phyloP scores from a whole-genome alignment of 139 green algal species.

The Chlamydomonas incerta region DNA sequence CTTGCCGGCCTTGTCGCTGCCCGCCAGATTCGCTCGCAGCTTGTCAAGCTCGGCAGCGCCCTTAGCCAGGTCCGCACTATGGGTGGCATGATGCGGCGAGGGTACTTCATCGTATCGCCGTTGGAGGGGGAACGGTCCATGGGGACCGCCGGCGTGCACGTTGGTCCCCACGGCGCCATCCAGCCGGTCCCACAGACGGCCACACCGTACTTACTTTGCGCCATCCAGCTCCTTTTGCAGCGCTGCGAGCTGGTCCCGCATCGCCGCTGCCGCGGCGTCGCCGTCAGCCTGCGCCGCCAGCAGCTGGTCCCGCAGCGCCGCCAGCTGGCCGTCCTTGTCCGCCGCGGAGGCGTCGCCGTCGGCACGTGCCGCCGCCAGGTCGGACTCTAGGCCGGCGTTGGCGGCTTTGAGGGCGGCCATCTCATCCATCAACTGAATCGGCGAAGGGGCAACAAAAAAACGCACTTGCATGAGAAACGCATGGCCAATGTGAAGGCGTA shows the following conservation, averaged over 20 bases:
- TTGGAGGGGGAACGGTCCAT: too few relatives aligned
- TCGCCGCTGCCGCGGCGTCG: not conserved
- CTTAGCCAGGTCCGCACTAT: not conserved
- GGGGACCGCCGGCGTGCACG: too few relatives aligned
- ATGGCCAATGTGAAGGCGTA: too few relatives aligned
- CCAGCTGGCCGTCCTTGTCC: not conserved
- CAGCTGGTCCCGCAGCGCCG: not conserved
- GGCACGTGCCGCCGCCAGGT: constrained; percentile 20
- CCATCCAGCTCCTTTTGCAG: constrained; percentile 1
- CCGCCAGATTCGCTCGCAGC: too few relatives aligned
- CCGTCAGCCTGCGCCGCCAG: not conserved
- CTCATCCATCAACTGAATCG: constrained; percentile 14
- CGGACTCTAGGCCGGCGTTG: constrained; percentile 3
- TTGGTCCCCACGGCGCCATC: too few relatives aligned
- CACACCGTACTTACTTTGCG: not conserved
- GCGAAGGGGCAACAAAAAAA: too few relatives aligned
- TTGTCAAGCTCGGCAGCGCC: not conserved
- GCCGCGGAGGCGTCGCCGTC: not conserved
- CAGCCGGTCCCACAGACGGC: too few relatives aligned
- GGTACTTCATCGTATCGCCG: too few relatives aligned
- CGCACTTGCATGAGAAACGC: too few relatives aligned
- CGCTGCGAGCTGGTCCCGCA: not conserved
- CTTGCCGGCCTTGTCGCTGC: not conserved
- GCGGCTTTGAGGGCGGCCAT: constrained; percentile 13
- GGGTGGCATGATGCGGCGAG: too few relatives aligned